Evolutionary conservation across 441 rosid species (phyloP), one percentile per base, ranked within the genome.

Genomic region (Heliophila coronopifolia): DNA sequence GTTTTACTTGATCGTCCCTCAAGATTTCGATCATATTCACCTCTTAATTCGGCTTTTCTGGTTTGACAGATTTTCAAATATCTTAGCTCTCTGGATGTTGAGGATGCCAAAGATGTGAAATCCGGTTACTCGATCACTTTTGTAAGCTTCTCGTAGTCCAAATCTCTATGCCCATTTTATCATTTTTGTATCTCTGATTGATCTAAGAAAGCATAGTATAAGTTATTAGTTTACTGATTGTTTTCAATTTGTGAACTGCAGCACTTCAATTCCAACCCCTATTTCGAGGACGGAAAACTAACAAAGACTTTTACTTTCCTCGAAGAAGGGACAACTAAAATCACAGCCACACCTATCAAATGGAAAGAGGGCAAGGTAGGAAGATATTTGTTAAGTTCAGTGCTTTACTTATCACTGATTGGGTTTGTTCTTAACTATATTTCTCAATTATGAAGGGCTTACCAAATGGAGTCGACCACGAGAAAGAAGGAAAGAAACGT

Each of bases 281-380:
- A 71, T 68, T 93, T 93, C 61, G 97, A 93, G 44, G 86, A 93
- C 56, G 63, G 70, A 8, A 82, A 78, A 71, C 94, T 93, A 9
- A 32, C 41, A 0, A 59, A 92, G 71, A 77, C 81, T 1, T 83
- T 81, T 53, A 76, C 94, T 58, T 92, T 77, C 79, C 77, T 72
- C 9, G 99, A 85, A 49, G 97, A 88, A 69, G 96, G 86, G 26
- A 75, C 76, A 25, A 90, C 89, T 20, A 84, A 83, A 61, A 76
- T 85, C 62, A 69, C 86, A 47, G 81, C 92, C 19, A 85, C 99
- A 6, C 61, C 84, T 23, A 92, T 92, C 56, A 88, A 77, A 61
- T 92, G 97, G 99, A 92, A 92, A 54, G 87, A 83, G 59, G 94
- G 94, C 56, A 79, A 74, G 90, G 99, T 92, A 67, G 48, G 59